Conservation (phyloP, 2,329 filamentous ascomycete species). For the Hymenoscyphus scutula region DNA sequence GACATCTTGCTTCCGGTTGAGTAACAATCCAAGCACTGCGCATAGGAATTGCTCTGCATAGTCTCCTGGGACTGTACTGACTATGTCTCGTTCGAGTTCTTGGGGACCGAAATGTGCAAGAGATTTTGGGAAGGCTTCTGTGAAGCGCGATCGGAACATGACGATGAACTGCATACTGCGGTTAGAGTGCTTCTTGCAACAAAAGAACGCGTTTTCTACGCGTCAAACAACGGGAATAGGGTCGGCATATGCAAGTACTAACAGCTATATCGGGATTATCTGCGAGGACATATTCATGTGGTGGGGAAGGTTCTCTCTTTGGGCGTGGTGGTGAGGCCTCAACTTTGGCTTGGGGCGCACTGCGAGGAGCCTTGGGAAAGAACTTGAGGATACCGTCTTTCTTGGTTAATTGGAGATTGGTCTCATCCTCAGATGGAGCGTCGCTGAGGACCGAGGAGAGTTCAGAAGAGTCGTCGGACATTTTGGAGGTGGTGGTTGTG, state of each 20-base stretch:
- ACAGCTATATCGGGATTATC: constrained; percentile 93
- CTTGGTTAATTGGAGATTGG: constrained; percentile 49
- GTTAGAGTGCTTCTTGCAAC: constrained; percentile 33
- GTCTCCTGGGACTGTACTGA: constrained; percentile 74
- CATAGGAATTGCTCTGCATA: constrained; percentile 87
- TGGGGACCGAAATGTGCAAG: constrained; percentile 89
- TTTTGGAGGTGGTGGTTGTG: constrained; percentile 27
- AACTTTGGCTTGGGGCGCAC: constrained; percentile 49
- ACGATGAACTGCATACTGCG: constrained; percentile 76
- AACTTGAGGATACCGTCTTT: constrained; percentile 65
- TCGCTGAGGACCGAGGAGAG: constrained; percentile 46
- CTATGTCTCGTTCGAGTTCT: constrained; percentile 85
- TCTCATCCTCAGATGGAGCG: constrained; percentile 53
- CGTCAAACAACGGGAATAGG: constrained; percentile 33
- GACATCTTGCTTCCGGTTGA: constrained; percentile 98
- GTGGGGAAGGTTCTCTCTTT: constrained; percentile 82
- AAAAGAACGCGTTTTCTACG: constrained; percentile 52
- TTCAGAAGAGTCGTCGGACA: constrained; percentile 59
- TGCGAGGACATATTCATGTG: constrained; percentile 84
- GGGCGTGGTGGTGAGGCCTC: constrained; percentile 61
- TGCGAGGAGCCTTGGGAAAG: constrained; percentile 55
- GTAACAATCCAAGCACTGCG: constrained; percentile 78
- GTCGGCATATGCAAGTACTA: constrained; percentile 51
- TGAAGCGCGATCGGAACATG: constrained; percentile 94
- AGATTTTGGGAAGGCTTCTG: constrained; percentile 83